Base-by-base conservation (phyloP, 208 protist species). In the Crithidia sp. region DNA sequence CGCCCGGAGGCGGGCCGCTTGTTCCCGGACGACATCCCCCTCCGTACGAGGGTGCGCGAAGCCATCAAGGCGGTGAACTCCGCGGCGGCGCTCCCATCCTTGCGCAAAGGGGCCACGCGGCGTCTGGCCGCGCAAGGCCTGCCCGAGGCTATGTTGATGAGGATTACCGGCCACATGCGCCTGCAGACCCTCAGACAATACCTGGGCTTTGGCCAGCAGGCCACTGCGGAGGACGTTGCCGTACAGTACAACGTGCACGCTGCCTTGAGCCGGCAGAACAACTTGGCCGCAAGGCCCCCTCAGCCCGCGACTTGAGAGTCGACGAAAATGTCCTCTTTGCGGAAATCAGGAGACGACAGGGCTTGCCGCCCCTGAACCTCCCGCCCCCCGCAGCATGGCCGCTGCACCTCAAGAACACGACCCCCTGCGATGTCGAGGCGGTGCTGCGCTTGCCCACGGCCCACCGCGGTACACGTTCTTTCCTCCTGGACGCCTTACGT, bases 351-450 rank as follows among this genome's bases (percentile, higher is more conserved):
- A 14, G 47, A 47, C 36, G 2, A 62, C 49, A 57, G 2, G 16
- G 19, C 16, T n/a, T 58, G 54, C 54, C 54, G 19, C 9, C n/a
- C 45, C n/a, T 41, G 28, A 28, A 43, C 0, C 44, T 54, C 39
- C 47, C 36, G 16, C 49, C 63, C 16, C 12, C 10, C 14, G 36
- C 7, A 28, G 43, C 16, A 5, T 55, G 41, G 62, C 47, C 62
- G 12, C 62, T 64, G 17, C 40, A 57, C 63, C 10, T 77, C n/a
- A 65, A 59, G 37, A 19, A n/a, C 37, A 58, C 63, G 47, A 43
- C 63, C 36, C 39, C 63, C 10, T 49, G 28, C 8, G 17, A 56
- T 7, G 5, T 17, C 3, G 50, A 28, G 7, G 63, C 37, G 8
- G 64, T 39, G 5, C 45, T 47, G 3, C 49, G 19, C 49, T 10